These are phyloP conservation scores for Colletotrichum sp. DNA, from an alignment of 2,329 filamentous ascomycete genomes.

Conservation along the genomic window DNA sequence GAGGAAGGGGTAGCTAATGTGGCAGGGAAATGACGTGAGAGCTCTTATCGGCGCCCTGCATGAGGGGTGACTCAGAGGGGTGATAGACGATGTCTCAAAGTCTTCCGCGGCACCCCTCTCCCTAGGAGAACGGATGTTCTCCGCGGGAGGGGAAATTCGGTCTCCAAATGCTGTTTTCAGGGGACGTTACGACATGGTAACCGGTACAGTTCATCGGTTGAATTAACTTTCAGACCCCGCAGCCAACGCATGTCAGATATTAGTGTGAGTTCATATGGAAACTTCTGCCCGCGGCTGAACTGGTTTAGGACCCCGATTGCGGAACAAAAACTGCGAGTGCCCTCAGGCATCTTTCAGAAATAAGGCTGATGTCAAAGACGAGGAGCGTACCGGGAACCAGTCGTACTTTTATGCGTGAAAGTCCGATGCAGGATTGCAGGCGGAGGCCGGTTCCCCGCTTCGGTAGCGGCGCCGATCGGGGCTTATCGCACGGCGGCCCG, in stretches of 20 bases:
- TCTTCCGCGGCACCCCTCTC: not conserved
- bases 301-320: not conserved
- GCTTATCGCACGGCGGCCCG: not conserved
- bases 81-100: slow-evolving; percentile 1
- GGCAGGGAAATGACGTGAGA: slow-evolving; percentile 12
- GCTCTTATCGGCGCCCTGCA: slow-evolving; percentile 8
- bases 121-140: not conserved
- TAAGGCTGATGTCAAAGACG: not conserved
- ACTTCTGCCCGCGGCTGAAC: not conserved
- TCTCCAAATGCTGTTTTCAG: not conserved
- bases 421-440: not conserved
- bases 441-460: not conserved
- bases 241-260: not conserved
- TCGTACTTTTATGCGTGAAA: not conserved
- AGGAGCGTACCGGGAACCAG: not conserved
- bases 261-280: not conserved
- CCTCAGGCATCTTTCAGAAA: not conserved
- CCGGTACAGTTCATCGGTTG: not conserved
- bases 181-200: not conserved
- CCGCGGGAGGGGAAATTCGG: not conserved
- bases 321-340: not conserved
- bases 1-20: slow-evolving; percentile 1
- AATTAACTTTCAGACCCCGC: not conserved
- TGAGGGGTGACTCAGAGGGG: not conserved
- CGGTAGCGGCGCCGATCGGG: not conserved